Evolutionary conservation across 2,329 filamentous ascomycete genomes (phyloP), one percentile per base, ranked within the genome.

Genomic region (Microsporum ferrugineum): DNA sequence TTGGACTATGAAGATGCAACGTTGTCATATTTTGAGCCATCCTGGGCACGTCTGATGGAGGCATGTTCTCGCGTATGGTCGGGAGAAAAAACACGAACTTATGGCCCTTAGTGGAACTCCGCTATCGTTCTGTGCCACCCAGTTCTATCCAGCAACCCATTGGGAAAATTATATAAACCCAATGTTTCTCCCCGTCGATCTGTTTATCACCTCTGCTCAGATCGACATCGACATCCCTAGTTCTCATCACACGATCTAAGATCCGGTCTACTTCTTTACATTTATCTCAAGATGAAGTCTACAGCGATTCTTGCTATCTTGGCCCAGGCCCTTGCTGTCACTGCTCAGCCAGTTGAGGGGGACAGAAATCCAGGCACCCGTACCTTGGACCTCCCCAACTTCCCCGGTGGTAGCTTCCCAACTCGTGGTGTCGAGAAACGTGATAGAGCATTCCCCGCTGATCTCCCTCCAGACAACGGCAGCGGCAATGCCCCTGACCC

Each of bases 401-500:
- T 64, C 61, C 63, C 63, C 17, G 61, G 63, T 8, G 49, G 59
- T 39, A 23, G 10, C n/a, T 10, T 29, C 49, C 62, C 62, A 63
- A 63, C 62, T 57, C 57, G 60, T 7, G 49, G 49, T 12, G 51
- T 45, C 29, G 60, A 64, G 2, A 58, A 62, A 23, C 49, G 63
- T 23, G 17, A 23, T 23, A 23, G 17, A 23, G 17, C 17, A 23
- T 23, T 23, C 17, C 17, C 17, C 23, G 34, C 12, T 31, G 57
- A 57, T 31, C 38, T 59, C 29, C 57, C 57, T 36, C 38, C 58
- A 47, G 33, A 29, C 45, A 58, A 51, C 57, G 56, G 33, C 10
- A 12, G 47, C 49, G 58, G 60, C 43, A 49, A 34, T 31, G 64
- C 57, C 6, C 71, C 71, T 60, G 65, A 73, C 58, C 69, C 71